Conservation (phyloP, 139 green algal genomes). For the Edaphochlamys debaryana region DNA sequence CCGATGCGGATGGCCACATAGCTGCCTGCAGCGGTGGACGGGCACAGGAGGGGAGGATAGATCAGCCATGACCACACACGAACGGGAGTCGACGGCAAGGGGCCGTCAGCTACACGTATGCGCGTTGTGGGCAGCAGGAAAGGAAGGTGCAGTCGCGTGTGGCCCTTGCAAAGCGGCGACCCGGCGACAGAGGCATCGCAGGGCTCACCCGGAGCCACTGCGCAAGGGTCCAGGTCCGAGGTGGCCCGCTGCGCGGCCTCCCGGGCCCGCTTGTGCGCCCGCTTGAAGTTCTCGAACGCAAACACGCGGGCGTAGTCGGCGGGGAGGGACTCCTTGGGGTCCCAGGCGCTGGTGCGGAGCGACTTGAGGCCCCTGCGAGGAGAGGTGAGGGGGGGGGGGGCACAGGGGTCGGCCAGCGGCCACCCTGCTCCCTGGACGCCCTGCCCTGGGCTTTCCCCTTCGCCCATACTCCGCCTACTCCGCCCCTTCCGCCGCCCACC, state of each 20-base stretch:
- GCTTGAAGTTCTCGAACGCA: constrained; percentile 92
- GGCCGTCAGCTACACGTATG: too few relatives aligned
- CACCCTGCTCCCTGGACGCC: too few relatives aligned
- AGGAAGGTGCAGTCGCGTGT: too few relatives aligned
- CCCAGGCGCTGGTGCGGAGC: constrained; percentile 90
- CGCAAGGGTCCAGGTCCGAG: constrained; percentile 44
- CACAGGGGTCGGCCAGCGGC: background rate
- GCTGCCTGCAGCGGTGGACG: constrained; percentile 53
- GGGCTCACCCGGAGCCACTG: constrained; percentile 60
- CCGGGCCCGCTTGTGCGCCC: constrained; percentile 74
- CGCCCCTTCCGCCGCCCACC: too few relatives aligned
- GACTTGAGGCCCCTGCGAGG: constrained; percentile 93
- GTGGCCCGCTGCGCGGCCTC: constrained; percentile 49
- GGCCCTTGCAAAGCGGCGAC: too few relatives aligned
- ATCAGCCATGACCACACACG: too few relatives aligned
- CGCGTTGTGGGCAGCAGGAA: too few relatives aligned
- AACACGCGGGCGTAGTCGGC: constrained; percentile 92
- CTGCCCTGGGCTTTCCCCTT: too few relatives aligned
- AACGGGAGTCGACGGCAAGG: too few relatives aligned
- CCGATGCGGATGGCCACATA: constrained; percentile 81
- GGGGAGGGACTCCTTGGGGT: constrained; percentile 89
- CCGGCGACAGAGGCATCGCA: too few relatives aligned
- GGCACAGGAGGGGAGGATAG: constrained; percentile 13
- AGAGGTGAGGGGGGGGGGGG: background rate
- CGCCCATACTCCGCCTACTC: too few relatives aligned